A percentile compares a stretch with the other conserved stretches of the same genome.
These are phyloP conservation scores for Boechera retrofracta DNA, from an alignment of 345 rosid species.

Conservation along the genomic window DNA sequence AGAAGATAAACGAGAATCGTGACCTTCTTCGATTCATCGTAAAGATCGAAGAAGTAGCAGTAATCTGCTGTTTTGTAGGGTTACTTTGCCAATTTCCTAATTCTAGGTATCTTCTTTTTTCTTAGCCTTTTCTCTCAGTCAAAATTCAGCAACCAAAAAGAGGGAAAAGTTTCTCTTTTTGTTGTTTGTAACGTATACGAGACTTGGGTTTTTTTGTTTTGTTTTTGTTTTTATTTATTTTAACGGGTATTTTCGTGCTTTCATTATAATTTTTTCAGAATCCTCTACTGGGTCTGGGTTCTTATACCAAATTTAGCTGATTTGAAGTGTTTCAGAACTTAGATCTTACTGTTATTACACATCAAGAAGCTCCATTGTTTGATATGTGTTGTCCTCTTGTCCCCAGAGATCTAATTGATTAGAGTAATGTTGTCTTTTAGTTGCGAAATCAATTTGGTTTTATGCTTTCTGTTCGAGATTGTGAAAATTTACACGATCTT, in stretches of 20 bases:
- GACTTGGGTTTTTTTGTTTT: neutral
- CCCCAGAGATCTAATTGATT: constrained; percentile 36
- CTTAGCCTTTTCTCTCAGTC: constrained; percentile 30
- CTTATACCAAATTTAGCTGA: constrained; percentile 7
- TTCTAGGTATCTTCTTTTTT: constrained; percentile 40
- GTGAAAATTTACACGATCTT: neutral
- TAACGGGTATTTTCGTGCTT: constrained; percentile 23
- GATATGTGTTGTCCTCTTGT: constrained; percentile 13
- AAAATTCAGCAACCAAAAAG: constrained; percentile 9
- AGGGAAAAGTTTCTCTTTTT: constrained; percentile 2
- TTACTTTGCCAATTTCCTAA: constrained; percentile 27
- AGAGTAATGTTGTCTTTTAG: constrained; percentile 30
- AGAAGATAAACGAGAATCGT: constrained; percentile 18
- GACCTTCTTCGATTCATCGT: constrained; percentile 1
- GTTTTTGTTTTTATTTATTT: neutral
- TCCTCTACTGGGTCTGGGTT: constrained; percentile 29
- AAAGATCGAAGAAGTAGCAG: constrained; percentile 29
- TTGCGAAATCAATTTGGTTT: neutral
- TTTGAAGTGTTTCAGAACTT: constrained; percentile 18
- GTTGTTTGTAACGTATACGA: constrained; percentile 29
- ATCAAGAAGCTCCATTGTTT: constrained; percentile 1
- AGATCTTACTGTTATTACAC: constrained; percentile 48
- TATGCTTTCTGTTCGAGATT: neutral
- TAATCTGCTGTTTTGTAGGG: constrained; percentile 31
- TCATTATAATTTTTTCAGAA: neutral